Base-by-base conservation (phyloP, 306 rosid species). In the Glycine latifolia region DNA sequence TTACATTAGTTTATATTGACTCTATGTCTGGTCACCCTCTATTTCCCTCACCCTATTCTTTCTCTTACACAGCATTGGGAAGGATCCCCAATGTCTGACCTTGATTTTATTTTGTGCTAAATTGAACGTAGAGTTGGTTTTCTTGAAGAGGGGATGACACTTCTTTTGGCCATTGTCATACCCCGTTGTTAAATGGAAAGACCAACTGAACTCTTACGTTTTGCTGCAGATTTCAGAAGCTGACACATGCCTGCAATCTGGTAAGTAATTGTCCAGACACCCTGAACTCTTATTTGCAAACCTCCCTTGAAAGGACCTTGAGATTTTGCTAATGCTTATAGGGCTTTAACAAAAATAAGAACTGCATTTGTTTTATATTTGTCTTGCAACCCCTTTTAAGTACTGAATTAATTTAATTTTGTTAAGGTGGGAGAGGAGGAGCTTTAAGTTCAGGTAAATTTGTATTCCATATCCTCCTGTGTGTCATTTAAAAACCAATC, bases 151-250 rank as follows among this genome's bases (percentile, higher is more conserved):
- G 31, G 31, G 31, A 26, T 2, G 31, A 26, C 31, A 26, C 37
- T 8, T 53, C 1, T 6, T 68, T 72, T 46, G 39, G 66, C 26
- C 20, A 46, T 66, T 49, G 17, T 39, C 20, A 17, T 70, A 43
- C 72, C 39, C 54, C 14, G 7, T 8, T 33, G 58, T 37, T 86
- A 7, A 50, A 58, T 14, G 31, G 31, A 26, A 26, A 26, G 31
- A 26, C 31, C 31, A 67, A 77, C 79, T 65, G 60, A 74, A 72
- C 55, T 79, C 50, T 71, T 75, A 14, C 71, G 75, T 83, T 85
- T 56, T 80, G 35, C 86, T 90, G 91, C 93, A 92, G 97, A 86
- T 92, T 63, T 90, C 97, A 5, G 88, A 90, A 88, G 97, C 97
- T 81, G 85, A 92, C 44, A 7, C 91, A 31, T 79, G 86, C 82